These are phyloP conservation scores for Parietichytrium sp. DNA, from an alignment of 108 stramenopile genomes.

Conservation along the genomic window DNA sequence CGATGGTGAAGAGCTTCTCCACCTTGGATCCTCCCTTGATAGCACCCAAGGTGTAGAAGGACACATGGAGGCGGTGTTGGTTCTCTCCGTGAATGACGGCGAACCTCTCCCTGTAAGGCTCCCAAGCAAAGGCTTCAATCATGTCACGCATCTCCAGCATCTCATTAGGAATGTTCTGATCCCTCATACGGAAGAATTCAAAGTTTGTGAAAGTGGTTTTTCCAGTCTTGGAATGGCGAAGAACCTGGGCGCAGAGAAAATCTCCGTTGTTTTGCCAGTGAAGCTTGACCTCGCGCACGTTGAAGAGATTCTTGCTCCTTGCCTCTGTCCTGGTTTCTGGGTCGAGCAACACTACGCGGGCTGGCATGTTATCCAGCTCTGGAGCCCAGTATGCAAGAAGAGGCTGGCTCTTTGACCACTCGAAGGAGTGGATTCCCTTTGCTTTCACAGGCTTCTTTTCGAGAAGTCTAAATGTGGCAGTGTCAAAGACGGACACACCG, in stretches of 20 bases:
- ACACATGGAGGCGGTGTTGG: slow-evolving; percentile 12
- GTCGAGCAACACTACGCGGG: slow-evolving; percentile 41
- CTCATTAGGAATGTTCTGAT: slow-evolving; percentile 34
- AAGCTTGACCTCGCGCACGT: slow-evolving; percentile 45
- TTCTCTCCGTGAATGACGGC: slow-evolving; percentile 45
- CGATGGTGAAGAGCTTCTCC: slow-evolving; percentile 46
- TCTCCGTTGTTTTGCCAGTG: slow-evolving; percentile 50
- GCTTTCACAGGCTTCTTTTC: slow-evolving; percentile 45
- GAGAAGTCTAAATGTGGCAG: neutral
- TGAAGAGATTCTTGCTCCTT: slow-evolving; percentile 43
- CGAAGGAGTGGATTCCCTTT: slow-evolving; percentile 22
- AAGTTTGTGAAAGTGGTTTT: slow-evolving; percentile 39
- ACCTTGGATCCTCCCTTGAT: neutral
- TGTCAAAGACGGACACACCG: slow-evolving; percentile 36
- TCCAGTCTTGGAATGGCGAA: slow-evolving; percentile 33
- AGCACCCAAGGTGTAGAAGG: slow-evolving; percentile 41
- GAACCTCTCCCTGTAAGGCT: slow-evolving; percentile 42
- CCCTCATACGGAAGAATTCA: slow-evolving; percentile 47
- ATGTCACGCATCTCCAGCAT: slow-evolving; percentile 30
- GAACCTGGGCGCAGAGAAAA: slow-evolving; percentile 46
- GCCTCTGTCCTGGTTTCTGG: neutral
- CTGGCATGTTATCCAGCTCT: slow-evolving; percentile 43
- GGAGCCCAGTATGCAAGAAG: slow-evolving; percentile 46
- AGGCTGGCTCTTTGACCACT: slow-evolving; percentile 48
- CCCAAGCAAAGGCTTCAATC: slow-evolving; percentile 40